Percentiles rank a stretch among this genome's conserved stretches.
phyloP scores from a whole-genome alignment of 257 asterid genomes.

The Nicotiana paniculata region DNA sequence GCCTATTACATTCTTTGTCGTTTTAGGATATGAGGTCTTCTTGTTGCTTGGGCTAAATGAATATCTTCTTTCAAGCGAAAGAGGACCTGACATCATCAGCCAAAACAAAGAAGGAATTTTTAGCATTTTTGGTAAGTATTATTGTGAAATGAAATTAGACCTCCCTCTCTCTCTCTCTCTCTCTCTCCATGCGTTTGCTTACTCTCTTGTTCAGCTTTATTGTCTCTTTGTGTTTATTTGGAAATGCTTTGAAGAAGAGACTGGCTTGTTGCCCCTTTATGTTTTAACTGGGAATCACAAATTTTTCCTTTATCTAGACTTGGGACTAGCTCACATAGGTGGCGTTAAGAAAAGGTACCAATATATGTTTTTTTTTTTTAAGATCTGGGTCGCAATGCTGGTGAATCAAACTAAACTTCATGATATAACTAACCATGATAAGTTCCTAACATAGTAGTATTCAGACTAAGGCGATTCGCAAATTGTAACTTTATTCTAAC shows the following conservation, averaged over 20 bases:
- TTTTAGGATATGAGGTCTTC: constrained; percentile 59
- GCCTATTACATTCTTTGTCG: constrained; percentile 19
- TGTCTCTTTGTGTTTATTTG: background rate
- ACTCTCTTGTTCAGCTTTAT: background rate
- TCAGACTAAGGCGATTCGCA: background rate
- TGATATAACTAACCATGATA: background rate
- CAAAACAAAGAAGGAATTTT: constrained; percentile 92
- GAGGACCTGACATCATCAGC: constrained; percentile 63
- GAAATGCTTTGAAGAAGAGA: background rate
- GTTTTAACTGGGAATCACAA: background rate
- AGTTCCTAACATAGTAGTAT: background rate
- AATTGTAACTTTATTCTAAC: background rate
- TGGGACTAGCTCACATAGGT: background rate
- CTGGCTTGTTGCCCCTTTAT: background rate
- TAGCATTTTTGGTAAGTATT: constrained; percentile 79
- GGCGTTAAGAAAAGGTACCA: background rate
- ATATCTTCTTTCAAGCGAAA: constrained; percentile 62
- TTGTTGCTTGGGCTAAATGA: constrained; percentile 61
- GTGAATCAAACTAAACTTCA: background rate
- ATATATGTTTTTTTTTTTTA: background rate
- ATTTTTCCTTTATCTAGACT: background rate
- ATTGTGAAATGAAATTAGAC: background rate
- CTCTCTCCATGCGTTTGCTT: background rate
- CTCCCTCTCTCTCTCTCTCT: background rate
- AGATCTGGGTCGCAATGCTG: background rate